A percentile compares a stretch with the other conserved stretches of the same genome.
These are phyloP conservation scores for Plasmodium fragile DNA, from an alignment of 169 alveolate species.

Conservation along the genomic window DNA sequence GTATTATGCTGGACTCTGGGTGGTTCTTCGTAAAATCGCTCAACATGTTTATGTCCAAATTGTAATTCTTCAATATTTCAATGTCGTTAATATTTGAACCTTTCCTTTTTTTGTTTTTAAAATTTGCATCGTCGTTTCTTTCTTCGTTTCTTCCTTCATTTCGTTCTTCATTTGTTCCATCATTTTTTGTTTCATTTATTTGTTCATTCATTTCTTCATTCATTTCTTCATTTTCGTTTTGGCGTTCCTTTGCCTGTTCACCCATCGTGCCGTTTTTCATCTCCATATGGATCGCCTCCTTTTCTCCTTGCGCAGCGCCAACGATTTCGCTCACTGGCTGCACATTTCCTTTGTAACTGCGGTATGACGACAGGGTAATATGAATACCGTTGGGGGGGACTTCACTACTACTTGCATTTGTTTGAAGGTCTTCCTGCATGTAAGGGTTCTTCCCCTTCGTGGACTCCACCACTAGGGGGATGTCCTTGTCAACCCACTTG, in stretches of 20 bases:
- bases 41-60: slow-evolving; percentile 31
- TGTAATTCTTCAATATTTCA: slow-evolving; percentile 24
- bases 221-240: background rate
- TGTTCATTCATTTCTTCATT: background rate
- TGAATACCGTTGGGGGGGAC: background rate
- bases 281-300: background rate
- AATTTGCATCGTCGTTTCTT: background rate
- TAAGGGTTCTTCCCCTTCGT: background rate
- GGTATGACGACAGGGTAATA: background rate
- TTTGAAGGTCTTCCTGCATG: background rate
- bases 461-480: background rate
- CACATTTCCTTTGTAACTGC: background rate
- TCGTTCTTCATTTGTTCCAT: background rate
- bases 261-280: background rate
- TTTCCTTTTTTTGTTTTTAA: slow-evolving; percentile 32
- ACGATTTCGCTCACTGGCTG: background rate
- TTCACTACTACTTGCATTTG: background rate
- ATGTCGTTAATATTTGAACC: background rate
- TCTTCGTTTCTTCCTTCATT: background rate
- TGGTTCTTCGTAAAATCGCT: slow-evolving; percentile 19
- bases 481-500: background rate
- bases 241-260: background rate
- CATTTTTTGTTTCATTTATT: background rate
- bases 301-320: background rate
- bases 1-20: background rate